Evolutionary conservation across 2,329 filamentous ascomycete genomes (phyloP), one percentile per base, ranked within the genome.

Genomic region (Ceratocystis ficicola): DNA sequence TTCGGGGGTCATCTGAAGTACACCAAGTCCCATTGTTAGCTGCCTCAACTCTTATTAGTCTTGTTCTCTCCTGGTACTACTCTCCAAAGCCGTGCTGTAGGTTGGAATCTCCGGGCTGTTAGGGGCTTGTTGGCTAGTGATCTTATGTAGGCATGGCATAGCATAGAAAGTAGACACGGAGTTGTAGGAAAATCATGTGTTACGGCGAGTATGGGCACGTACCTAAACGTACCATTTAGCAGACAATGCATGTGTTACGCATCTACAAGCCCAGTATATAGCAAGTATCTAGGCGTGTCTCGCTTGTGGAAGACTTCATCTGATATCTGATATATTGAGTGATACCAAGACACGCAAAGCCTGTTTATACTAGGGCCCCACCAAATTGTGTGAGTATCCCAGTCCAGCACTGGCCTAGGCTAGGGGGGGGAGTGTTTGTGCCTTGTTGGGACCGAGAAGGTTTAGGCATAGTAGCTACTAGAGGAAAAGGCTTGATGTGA

Each of bases 291-390:
- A 52, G 48, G n/a, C n/a, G 22, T 52, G 22, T 52, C n/a, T 36
- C 28, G 55, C 28, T 32, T 59, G 55, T n/a, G 55, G 25, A 36
- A 59, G 28, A 30, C 15, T 59, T n/a, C 55, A 59, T 59, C 55
- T 59, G 55, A 59, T 59, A 59, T 59, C 36, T 41, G 36, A 41
- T 41, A 41, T 48, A 59, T 59, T 36, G 55, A 32, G n/a, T 59
- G 28, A 59, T 22, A 59, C 55, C 17, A 32, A 59, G 55, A 59
- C 55, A 52, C 4, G 3, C 8, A 57, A 30, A 36, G 28, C 22
- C 7, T 50, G 48, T 32, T 8, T 41, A 15, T 12, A 15, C 36
- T 41, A 12, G 15, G 30, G 55, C 30, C 55, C 28, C n/a, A 4
- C 28, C 28, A 15, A 17, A 36, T 36, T 32, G 28, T 17, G 55